Base-by-base conservation (phyloP, 2,329 filamentous ascomycete species). In the Trichoderma sp. region DNA sequence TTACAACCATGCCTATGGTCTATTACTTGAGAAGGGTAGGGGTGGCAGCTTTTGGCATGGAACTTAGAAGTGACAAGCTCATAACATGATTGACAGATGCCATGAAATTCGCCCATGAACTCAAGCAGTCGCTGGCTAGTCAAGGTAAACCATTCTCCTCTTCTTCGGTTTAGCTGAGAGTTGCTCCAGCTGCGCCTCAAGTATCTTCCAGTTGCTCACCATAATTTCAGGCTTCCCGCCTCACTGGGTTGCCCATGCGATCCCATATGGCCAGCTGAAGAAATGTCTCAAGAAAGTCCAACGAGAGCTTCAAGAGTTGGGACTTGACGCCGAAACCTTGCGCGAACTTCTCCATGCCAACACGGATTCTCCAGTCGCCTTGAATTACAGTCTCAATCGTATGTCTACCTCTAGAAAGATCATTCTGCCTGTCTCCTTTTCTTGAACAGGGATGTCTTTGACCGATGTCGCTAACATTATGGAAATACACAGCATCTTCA, bases 31-130 rank as follows among this genome's bases (percentile, higher is more conserved):
- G 57, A 68, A 68, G 14, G 36, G 65, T 28, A 60, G 34, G 26
- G 15, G 28, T 11, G 51, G 15, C 18, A 21, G 51, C 9, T 51
- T 28, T 39, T 39, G 15, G 7, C 24, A 36, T 36, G 34, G 34
- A 26, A 26, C 34, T 32, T 24, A 9, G n/a, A 47, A 47, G 28
- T 26, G 26, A 39, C 32, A 68, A 51, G 36, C 47, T 24, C 47
- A 43, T 57, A 65, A 71, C 39, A 58, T 73, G 53, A 72, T 72
- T 62, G 71, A 60, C 67, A 61, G 64, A 68, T 73, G 74, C 75
- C 70, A 97, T 97, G 94, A 97, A 97, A 86, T 97, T 97, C 81
- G 93, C 91, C 32, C 92, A 92, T 79, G 88, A 91, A 77, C 96
- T 94, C 80, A 89, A 91, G 78, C 88, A 91, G 76, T 87, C 88